A percentile compares a stretch with the other conserved stretches of the same genome.
These are phyloP conservation scores for Teratosphaeriaceae sp. DNA, from an alignment of 2,329 filamentous ascomycete species.

Conservation along the genomic window DNA sequence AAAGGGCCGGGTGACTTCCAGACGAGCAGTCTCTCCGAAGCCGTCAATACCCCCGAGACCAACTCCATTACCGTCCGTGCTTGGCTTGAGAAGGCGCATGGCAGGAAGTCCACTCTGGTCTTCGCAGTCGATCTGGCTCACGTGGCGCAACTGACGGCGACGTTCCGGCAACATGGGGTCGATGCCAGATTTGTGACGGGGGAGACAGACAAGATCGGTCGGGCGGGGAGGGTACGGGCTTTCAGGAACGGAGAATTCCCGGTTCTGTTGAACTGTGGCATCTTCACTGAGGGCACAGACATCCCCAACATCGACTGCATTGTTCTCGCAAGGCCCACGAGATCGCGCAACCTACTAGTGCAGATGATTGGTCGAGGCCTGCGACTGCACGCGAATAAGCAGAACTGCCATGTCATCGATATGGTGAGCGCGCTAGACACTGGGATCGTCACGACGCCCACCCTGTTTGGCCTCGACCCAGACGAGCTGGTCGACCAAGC, in stretches of 20 bases:
- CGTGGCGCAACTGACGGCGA: slow-evolving; percentile 64
- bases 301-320: slow-evolving; percentile 97
- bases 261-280: slow-evolving; percentile 87
- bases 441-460: slow-evolving; percentile 85
- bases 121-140: slow-evolving; percentile 92
- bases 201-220: slow-evolving; percentile 62
- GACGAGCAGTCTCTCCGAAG: slow-evolving; percentile 65
- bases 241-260: slow-evolving; percentile 75
- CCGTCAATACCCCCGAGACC: slow-evolving; percentile 71
- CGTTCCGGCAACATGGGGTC: slow-evolving; percentile 69
- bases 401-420: slow-evolving; percentile 90
- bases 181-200: slow-evolving; percentile 86
- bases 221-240: slow-evolving; percentile 63
- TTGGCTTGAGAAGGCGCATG: slow-evolving; percentile 69
- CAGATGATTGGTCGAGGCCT: slow-evolving; percentile 98
- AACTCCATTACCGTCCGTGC: slow-evolving; percentile 81
- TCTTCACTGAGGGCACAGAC: slow-evolving; percentile 96
- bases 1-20: slow-evolving; percentile 70
- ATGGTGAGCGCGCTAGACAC: slow-evolving; percentile 82
- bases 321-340: slow-evolving; percentile 77
- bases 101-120: slow-evolving; percentile 76
- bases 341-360: slow-evolving; percentile 84
- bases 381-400: slow-evolving; percentile 71
- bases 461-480: slow-evolving; percentile 87
- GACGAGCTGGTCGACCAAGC: slow-evolving; percentile 65